A percentile compares a stretch with the other conserved stretches of the same genome.
These are phyloP conservation scores for Fraxinus ornus DNA, from an alignment of 305 asterid species.

Conservation along the genomic window DNA sequence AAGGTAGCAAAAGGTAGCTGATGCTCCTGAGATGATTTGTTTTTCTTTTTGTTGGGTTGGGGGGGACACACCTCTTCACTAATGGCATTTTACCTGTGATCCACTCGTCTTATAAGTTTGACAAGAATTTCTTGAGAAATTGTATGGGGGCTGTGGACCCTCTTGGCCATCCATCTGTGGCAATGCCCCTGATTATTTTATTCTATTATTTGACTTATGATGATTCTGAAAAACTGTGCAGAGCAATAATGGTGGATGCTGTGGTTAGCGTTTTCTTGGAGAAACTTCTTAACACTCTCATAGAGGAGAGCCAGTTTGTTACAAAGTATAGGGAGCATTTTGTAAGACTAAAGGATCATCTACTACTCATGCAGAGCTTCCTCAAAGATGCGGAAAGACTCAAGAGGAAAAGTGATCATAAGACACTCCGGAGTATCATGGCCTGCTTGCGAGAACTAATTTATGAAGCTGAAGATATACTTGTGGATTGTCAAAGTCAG, in stretches of 20 bases:
- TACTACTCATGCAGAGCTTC: constrained; percentile 38
- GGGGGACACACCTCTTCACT: background rate
- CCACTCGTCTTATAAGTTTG: background rate
- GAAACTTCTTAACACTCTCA: constrained; percentile 26
- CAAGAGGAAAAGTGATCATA: constrained; percentile 27
- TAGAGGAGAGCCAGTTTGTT: constrained; percentile 31
- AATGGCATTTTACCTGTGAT: background rate
- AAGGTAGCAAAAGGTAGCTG: background rate
- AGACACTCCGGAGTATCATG: constrained; percentile 25
- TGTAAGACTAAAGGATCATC: constrained; percentile 26
- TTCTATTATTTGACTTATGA: background rate
- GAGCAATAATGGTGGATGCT: constrained; percentile 36
- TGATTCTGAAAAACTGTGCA: background rate
- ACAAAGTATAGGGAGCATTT: constrained; percentile 26
- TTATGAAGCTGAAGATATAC: constrained; percentile 35
- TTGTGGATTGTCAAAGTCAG: constrained; percentile 28
- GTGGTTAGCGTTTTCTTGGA: constrained; percentile 34
- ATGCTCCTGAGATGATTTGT: background rate
- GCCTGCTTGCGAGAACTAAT: constrained; percentile 29
- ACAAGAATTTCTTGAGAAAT: background rate
- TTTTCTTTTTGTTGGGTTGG: background rate
- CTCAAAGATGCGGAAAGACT: constrained; percentile 37
- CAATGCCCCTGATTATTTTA: background rate
- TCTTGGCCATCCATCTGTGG: background rate
- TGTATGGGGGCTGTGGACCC: background rate